Evolutionary conservation across 148 eudicot species (phyloP).

Genomic region (Oxyria digyna): DNA sequence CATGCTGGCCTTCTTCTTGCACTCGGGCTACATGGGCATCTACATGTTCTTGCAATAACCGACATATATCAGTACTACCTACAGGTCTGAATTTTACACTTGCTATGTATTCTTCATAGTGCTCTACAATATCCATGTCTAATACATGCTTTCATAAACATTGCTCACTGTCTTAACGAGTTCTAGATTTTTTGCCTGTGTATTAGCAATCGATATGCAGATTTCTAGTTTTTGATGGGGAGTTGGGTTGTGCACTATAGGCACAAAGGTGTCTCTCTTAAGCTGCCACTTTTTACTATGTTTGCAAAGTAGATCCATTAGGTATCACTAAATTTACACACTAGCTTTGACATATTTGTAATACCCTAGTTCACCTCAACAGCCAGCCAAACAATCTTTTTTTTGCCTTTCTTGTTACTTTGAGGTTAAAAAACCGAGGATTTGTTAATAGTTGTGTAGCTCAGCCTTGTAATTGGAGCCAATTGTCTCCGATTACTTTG

Average conservation of each 20-base stretch:
- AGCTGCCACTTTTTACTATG: background rate
- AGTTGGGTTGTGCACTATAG: background rate
- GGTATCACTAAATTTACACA: background rate
- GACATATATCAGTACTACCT: constrained; percentile 75
- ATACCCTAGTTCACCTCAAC: background rate
- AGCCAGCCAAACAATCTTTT: background rate
- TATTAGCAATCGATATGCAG: background rate
- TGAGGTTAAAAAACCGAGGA: too few species aligned
- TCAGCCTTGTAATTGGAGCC: too few species aligned
- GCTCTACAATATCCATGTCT: background rate
- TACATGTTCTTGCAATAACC: constrained; percentile 62
- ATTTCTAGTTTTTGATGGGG: background rate
- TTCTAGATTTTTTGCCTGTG: background rate
- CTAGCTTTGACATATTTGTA: background rate
- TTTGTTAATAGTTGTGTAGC: too few species aligned
- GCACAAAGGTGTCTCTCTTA: background rate
- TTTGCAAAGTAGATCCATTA: background rate
- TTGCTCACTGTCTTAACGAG: background rate
- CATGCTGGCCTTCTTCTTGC: constrained; percentile 98
- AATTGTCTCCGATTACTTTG: too few species aligned
- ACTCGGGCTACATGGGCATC: constrained; percentile 84
- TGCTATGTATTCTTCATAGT: background rate
- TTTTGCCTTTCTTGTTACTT: background rate
- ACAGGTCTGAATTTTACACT: constrained; percentile 32
- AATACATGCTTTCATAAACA: background rate